Base-by-base conservation (phyloP, 1,284 basidiomycete genomes). In the Anthracocystis walkeri region DNA sequence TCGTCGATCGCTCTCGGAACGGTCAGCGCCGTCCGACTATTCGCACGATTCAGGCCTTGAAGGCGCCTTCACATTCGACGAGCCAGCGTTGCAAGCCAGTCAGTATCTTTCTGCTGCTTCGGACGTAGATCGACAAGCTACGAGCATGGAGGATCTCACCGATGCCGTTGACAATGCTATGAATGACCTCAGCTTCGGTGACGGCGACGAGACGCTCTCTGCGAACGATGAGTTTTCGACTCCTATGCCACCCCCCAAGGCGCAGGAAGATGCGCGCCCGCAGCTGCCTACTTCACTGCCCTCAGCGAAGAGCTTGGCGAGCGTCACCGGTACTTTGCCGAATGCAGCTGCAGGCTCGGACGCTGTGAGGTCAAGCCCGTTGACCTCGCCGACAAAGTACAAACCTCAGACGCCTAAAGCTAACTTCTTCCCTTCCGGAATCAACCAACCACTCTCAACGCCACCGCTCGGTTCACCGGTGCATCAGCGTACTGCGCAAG, bases 101-200 rank as follows among this genome's bases (percentile, higher is more conserved):
- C 51, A 50, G 40, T 55, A 41, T 12, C 29, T 29, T 7, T 14
- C 44, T 4, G 20, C 38, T 2, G 21, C 38, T n/a, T 16, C 45
- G 5, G 25, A 12, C 7, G 21, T 20, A 23, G 54, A 29, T 3
- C 58, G 44, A 8, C 49, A 42, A 12, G 49, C 65, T n/a, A 38
- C 58, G 21, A 62, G 54, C 40, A 80, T 81, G 62, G 67, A 75
- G 18, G 72, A 81, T 16, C 58, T 82, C 16, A 77, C 80, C 35
- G 73, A 77, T 7, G 78, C 79, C 1, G 77, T 82, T 16, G 58
- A 65, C n/a, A 62, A 55, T 41, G 80, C 78, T 12, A 71, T 82
- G 75, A 71, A 80, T 51, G 73, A 78, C 58, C 67, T 82, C 27
- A 81, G 73, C 54, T 81, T 82, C 31, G 73, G 70, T 35, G 68